Conservation (phyloP, 1,284 basidiomycete species). For the Cutaneotrichosporon sp. region DNA sequence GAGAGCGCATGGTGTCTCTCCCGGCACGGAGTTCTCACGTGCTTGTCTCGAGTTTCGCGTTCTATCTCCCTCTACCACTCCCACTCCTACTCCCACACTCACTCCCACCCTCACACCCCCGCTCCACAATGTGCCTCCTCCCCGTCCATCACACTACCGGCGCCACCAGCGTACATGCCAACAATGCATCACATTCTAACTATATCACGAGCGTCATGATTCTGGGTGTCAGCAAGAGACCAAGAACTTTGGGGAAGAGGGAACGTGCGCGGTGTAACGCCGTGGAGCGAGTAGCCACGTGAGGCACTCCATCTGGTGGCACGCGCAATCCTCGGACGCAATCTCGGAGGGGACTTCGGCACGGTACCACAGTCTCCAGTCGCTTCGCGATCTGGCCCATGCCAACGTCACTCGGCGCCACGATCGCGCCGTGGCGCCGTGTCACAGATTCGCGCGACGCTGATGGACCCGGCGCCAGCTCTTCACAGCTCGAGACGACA, state of each 20-base stretch:
- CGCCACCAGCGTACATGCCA: slow-evolving; percentile 1
- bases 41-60: no score
- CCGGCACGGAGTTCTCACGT: no score
- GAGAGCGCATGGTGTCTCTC: no score
- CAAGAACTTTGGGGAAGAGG: no score
- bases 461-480: no score
- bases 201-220: slow-evolving; percentile 41
- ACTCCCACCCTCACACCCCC: no score
- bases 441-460: no score
- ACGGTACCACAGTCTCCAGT: background rate
- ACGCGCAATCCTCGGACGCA: background rate
- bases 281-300: background rate
- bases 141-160: background rate
- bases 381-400: background rate
- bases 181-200: slow-evolving; percentile 5
- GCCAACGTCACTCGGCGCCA: background rate
- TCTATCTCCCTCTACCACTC: no score
- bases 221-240: slow-evolving; percentile 20
- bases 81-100: no score
- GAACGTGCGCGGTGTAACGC: background rate
- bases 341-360: background rate
- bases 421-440: background rate
- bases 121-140: background rate
- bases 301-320: background rate
- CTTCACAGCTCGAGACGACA: no score